These are phyloP conservation scores for Penicillium sp. DNA, from an alignment of 2,329 filamentous ascomycete species.

Conservation along the genomic window DNA sequence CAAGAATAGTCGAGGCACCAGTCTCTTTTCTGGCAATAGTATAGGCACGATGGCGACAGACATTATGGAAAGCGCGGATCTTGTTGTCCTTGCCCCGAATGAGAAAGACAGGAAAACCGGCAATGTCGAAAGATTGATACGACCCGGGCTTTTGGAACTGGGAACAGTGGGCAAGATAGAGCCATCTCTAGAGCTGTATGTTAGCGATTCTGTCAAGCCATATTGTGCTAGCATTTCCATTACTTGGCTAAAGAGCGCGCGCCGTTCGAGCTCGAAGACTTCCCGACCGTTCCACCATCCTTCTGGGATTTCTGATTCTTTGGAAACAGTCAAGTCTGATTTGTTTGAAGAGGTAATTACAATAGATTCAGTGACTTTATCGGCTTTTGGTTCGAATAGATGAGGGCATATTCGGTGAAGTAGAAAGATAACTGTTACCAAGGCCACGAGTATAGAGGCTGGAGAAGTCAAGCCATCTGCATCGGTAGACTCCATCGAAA, in stretches of 20 bases:
- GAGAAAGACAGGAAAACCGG: slow-evolving; percentile 57
- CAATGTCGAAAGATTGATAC: slow-evolving; percentile 55
- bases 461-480: slow-evolving; percentile 9
- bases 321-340: slow-evolving; percentile 26
- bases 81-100: slow-evolving; percentile 50
- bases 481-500: slow-evolving; percentile 17
- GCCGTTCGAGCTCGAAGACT: slow-evolving; percentile 48
- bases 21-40: slow-evolving; percentile 53
- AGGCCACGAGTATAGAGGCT: slow-evolving; percentile 12
- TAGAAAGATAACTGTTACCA: slow-evolving; percentile 15
- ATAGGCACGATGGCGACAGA: slow-evolving; percentile 61
- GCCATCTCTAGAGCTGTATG: slow-evolving; percentile 29
- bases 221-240: background rate
- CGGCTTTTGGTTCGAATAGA: background rate
- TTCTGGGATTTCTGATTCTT: slow-evolving; percentile 43
- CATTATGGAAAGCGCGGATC: slow-evolving; percentile 61
- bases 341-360: background rate
- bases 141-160: slow-evolving; percentile 54
- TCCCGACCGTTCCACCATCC: slow-evolving; percentile 41
- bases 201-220: background rate
- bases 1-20: slow-evolving; percentile 53
- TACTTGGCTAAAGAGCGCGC: slow-evolving; percentile 51
- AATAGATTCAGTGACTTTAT: background rate
- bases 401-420: slow-evolving; percentile 11
- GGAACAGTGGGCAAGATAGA: slow-evolving; percentile 38